phyloP scores from a whole-genome alignment of 2,329 filamentous ascomycete genomes.

The Byssochlamys sp. region DNA sequence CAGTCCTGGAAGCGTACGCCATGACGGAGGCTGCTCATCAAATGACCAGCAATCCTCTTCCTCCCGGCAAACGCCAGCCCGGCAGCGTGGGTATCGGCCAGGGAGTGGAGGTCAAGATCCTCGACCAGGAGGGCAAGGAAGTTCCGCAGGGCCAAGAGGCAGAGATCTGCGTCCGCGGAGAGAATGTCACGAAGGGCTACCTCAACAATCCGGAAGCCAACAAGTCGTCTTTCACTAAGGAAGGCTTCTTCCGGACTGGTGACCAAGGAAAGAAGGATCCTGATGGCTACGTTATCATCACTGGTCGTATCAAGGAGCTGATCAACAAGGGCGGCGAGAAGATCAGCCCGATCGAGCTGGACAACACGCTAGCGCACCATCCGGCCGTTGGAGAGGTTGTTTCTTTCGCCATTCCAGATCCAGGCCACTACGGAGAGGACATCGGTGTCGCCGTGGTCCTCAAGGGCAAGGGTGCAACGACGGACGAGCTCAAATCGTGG shows the following conservation, averaged over 20 bases:
- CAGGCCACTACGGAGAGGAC: conserved; percentile 68
- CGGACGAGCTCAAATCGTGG: conserved; percentile 58
- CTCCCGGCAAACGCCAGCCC: conserved; percentile 63
- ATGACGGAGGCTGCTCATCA: conserved; percentile 73
- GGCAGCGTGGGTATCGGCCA: conserved; percentile 75
- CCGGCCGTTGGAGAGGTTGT: conserved; percentile 67
- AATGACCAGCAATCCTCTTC: conserved; percentile 51
- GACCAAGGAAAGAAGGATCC: conserved; percentile 74
- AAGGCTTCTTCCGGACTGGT: conserved; percentile 78
- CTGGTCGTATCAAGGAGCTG: conserved; percentile 84
- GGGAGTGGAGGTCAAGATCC: conserved; percentile 71
- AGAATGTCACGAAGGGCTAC: conserved; percentile 77
- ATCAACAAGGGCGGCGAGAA: conserved; percentile 75
- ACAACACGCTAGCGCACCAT: conserved; percentile 68
- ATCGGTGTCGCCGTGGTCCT: conserved; percentile 67
- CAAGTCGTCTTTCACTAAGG: conserved; percentile 59
- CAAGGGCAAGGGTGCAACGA: conserved; percentile 52
- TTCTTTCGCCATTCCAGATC: conserved; percentile 72
- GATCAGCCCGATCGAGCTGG: conserved; percentile 72
- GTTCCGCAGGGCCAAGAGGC: conserved; percentile 61
- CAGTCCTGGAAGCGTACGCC: conserved; percentile 79
- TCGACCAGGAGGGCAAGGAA: conserved; percentile 60
- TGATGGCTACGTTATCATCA: conserved; percentile 76
- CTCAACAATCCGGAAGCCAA: conserved; percentile 75
- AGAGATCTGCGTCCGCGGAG: conserved; percentile 72